Base-by-base conservation (phyloP, 495 filamentous ascomycete genomes). In the Daldinia childiae region DNA sequence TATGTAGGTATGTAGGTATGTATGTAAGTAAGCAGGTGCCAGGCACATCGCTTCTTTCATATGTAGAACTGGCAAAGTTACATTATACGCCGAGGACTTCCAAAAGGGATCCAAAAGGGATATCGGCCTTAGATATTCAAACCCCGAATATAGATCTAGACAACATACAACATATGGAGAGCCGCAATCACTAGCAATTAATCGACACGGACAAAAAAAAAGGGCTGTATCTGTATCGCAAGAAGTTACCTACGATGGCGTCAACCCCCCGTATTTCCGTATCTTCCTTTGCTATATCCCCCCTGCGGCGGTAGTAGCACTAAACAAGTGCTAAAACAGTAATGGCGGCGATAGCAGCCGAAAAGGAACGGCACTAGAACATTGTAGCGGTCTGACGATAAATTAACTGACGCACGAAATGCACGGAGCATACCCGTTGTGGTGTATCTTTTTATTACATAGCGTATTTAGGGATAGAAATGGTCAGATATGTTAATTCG, bases 201-300 rank as follows among this genome's bases (percentile, higher is more conserved):
- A 34, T 24, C 11, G 32, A 59, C 21, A 4, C 36, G 17, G 38
- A 34, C 8, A 26, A 26, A 26, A 26, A 26, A 39, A 59, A 21
- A 58, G 29, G 34, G 38, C 19, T 4, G 38, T 43, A 38, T 24
- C 30, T n/a, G 43, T 58, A 52, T 74, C 72, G 72, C 72, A 74
- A 74, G 62, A 68, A 71, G 24, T 71, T 74, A 64, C 72, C 72
- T 60, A 55, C 59, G 67, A 71, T 74, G 67, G 72, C 63, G 67
- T 74, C 72, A 71, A 74, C 62, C 62, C 48, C 48, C 32, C 3
- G 48, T 63, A 58, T 9, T 38, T 34, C 48, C 32, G 39, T 63
- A 58, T 9, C 43, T 43, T 8, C 21, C 65, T 50, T 41, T 14
- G 58, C 14, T 38, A 19, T 27, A 30, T 56, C 64, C 60, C 64